Base-by-base conservation (phyloP, 1,284 basidiomycete species). In the Malassezia restricta region DNA sequence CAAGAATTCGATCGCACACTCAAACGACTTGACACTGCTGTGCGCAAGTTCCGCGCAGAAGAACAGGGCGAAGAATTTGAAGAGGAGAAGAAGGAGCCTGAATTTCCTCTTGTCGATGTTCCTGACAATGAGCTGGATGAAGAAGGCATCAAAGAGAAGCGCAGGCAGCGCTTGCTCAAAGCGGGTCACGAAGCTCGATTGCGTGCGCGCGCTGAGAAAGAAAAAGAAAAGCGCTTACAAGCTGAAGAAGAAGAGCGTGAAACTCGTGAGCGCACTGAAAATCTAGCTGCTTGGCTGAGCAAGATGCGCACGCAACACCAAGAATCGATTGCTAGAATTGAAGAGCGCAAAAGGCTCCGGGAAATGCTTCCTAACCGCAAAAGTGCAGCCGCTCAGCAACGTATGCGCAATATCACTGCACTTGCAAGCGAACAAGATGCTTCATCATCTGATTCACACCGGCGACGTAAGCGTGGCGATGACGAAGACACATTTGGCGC, bases 331-430 rank as follows among this genome's bases (percentile, higher is more conserved):
- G 78, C 75, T 32, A 82, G 84, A 53, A 87, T 98, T 74, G 87
- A 86, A 66, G 87, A 89, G 38, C 79, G 92, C 38, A 83, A 82
- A 48, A 79, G 87, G 62, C 78, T 84, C 43, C 85, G 83, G 65
- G 86, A 85, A 6, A 88, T 90, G 42, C 76, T 98, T 42, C 83
- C 81, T 14, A 90, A 91, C 70, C 77, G 94, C 40, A 98, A 98
- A 76, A 92, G 87, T 61, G 85, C 90, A 3, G 91, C 88, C 5
- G 85, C 91, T 0, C 94, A 98, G 75, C 88, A 87, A 43, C 77
- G 92, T 58, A 98, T 98, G 92, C 95, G 96, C 77, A 89, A 81
- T 59, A 95, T 99, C 43, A 89, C 94, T 0, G 85, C 82, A 37
- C 77, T 99, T 17, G 94, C 92, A 0, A 83, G 83, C 5, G 76